Evolutionary conservation across 208 protist species (phyloP), one percentile per base, ranked within the genome.

Genomic region (Endotrypanum monterogeii): DNA sequence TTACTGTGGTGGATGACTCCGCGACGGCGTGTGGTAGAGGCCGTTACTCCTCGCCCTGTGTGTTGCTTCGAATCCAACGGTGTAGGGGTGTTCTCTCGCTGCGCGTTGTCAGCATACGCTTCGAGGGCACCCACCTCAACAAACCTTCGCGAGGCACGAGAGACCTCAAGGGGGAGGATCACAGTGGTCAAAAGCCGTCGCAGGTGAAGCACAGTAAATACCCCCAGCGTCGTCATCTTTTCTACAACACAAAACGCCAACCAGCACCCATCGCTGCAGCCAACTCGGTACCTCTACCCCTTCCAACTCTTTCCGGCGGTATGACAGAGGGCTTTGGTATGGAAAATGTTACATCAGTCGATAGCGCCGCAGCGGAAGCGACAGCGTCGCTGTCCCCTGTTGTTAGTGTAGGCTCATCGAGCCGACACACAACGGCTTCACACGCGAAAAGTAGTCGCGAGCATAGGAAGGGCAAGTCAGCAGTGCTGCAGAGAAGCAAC

Each of bases 51-150:
- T 28, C 35, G n/a, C 20, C 62, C n/a, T 56, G 30, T 54, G 30
- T 70, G 46, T 4, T 73, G 55, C 68, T 73, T 46, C 14, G 28
- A 16, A 37, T 73, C 16, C 51, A 44, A 55, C 54, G 37, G 12
- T 3, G 16, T 46, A 58, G 68, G 39, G 68, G 68, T 11, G 68
- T 73, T 3, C 54, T 73, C 0, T 35, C 68, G 12, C 68, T 73
- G 50, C 68, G 30, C 30, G 63, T 63, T 46, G 25, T 73, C 39
- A 62, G 63, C 11, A 1, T 73, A 14, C n/a, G 68, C 55, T 61
- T 63, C 23, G 39, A 51, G 0, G 48, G 28, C 25, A 16, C 23
- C 44, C 2, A 7, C 25, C 28, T 12, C 65, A 37, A 35, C 30
- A 57, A 12, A 44, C 16, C 16, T 16, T 4, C 6, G 62, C 1